These are phyloP conservation scores for Tilletia indica DNA, from an alignment of 1,284 basidiomycete genomes.

Conservation along the genomic window DNA sequence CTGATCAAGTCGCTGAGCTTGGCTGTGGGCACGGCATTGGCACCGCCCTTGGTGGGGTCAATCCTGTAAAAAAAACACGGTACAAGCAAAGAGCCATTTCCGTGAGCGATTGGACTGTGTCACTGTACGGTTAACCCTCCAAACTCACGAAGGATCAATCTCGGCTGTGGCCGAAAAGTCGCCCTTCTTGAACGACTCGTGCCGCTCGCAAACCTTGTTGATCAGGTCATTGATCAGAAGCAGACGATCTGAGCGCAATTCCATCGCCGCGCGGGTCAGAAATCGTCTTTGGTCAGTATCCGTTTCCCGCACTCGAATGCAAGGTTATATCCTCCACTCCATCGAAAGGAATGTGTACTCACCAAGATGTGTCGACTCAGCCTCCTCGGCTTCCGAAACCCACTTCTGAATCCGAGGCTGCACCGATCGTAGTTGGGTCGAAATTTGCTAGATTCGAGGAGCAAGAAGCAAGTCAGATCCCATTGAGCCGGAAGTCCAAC, in stretches of 20 bases:
- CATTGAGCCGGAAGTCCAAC: too few relatives aligned
- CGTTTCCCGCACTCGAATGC: too few relatives aligned
- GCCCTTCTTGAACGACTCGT: conserved; percentile 85
- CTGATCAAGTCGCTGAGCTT: conserved; percentile 52
- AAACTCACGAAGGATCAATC: conserved; percentile 56
- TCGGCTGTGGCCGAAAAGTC: conserved; percentile 71
- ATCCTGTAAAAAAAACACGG: conserved; percentile 25
- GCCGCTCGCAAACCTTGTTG: conserved; percentile 84
- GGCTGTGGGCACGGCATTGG: conserved; percentile 48
- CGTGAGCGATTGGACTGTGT: neutral
- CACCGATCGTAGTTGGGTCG: conserved; percentile 74
- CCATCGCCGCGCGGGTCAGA: too few relatives aligned
- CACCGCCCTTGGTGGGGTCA: conserved; percentile 44
- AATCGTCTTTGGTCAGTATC: too few relatives aligned
- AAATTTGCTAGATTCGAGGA: conserved; percentile 71
- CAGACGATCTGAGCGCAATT: conserved; percentile 69
- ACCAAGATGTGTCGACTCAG: conserved; percentile 77
- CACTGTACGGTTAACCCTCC: too few relatives aligned
- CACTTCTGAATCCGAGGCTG: conserved; percentile 95
- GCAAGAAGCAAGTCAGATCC: too few relatives aligned
- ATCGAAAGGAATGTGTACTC: conserved; percentile 38
- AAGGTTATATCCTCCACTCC: too few relatives aligned
- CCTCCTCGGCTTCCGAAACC: conserved; percentile 80
- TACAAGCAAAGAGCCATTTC: neutral
- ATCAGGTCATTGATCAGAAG: conserved; percentile 96